Evolutionary conservation across 1,284 basidiomycete genomes (phyloP).

Genomic region (Trichosporon ovoides): DNA sequence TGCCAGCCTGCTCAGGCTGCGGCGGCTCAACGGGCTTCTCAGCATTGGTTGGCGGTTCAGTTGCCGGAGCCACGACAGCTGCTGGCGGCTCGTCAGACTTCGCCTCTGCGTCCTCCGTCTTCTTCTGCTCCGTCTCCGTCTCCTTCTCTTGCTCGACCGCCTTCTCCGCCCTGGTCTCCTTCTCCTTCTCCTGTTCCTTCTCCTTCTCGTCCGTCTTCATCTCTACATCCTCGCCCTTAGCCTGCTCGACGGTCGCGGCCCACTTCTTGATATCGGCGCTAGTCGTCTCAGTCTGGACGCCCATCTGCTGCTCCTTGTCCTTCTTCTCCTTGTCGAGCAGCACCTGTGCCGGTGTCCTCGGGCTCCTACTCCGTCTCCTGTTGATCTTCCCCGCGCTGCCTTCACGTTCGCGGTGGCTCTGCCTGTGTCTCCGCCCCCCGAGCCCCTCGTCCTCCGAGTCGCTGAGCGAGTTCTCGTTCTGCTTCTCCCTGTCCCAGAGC

Average conservation of each 20-base stretch:
- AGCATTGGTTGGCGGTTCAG: neutral
- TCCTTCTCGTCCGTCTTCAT: neutral
- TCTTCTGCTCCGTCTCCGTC: neutral
- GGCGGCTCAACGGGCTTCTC: neutral
- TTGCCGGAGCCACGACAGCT: neutral
- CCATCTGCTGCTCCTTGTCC: neutral
- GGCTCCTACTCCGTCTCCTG: slow-evolving; percentile 7
- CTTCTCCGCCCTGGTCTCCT: too few species aligned
- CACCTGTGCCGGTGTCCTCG: neutral
- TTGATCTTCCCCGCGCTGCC: slow-evolving; percentile 4
- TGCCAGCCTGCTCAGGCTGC: neutral
- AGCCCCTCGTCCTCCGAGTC: slow-evolving; percentile 55
- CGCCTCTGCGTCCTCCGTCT: neutral
- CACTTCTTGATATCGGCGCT: slow-evolving; percentile 19
- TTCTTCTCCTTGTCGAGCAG: neutral
- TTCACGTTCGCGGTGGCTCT: slow-evolving; percentile 34
- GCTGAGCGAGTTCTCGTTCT: slow-evolving; percentile 45
- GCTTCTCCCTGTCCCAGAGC: slow-evolving; percentile 44
- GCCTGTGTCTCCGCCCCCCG: slow-evolving; percentile 44
- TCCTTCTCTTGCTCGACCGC: neutral
- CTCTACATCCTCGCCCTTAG: neutral
- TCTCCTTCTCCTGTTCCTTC: neutral
- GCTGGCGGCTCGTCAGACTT: neutral
- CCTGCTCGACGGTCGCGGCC: slow-evolving; percentile 15
- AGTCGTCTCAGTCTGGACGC: neutral